Base-by-base conservation (phyloP, 495 filamentous ascomycete species). In the Penicillium silybi region DNA sequence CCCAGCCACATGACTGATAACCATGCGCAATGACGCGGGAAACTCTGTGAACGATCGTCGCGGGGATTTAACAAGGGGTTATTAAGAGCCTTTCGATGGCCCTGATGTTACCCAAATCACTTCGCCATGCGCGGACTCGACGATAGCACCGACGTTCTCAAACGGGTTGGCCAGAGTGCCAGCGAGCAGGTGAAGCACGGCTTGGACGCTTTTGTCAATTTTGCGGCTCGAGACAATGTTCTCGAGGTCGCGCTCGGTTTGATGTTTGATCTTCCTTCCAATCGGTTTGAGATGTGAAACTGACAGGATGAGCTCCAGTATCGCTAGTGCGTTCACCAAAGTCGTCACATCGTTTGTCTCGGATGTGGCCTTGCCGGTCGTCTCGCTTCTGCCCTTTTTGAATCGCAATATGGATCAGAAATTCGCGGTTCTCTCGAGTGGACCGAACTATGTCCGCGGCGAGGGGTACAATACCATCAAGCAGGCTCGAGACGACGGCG, bases 221-320 rank as follows among this genome's bases (percentile, higher is more conserved):
- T 87, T 53, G 86, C 85, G 6, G 78, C 87, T 23, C 79, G 83
- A 42, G 86, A 87, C 49, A 90, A 90, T 53, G 85, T 90, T 27
- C 76, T 90, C 22, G 84, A 88, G 62, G 85, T 90, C 39, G 86
- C 86, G 13, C 80, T 88, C 40, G 86, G 86, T 56, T 73, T 90
- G 67, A 89, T 90, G 84, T 86, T 56, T 61, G 75, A 59, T 5
- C 15, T 20, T 17, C 15, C 52, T 18, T 9, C 19, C 47, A 32
- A 3, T 6, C 15, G 6, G 27, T 4, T 20, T 15, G n/a, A 15
- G 9, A 4, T 35, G 16, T 4, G 8, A 13, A 26, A 26, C 42
- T 46, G 25, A 57, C 19, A 52, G 26, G 4, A 48, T n/a, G 3
- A 11, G 2, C 15, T 19, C n/a, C 10, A 87, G 85, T 50, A 72